These are phyloP conservation scores for Flaveria bidentis DNA, from an alignment of 129 eudicot species.

Conservation along the genomic window DNA sequence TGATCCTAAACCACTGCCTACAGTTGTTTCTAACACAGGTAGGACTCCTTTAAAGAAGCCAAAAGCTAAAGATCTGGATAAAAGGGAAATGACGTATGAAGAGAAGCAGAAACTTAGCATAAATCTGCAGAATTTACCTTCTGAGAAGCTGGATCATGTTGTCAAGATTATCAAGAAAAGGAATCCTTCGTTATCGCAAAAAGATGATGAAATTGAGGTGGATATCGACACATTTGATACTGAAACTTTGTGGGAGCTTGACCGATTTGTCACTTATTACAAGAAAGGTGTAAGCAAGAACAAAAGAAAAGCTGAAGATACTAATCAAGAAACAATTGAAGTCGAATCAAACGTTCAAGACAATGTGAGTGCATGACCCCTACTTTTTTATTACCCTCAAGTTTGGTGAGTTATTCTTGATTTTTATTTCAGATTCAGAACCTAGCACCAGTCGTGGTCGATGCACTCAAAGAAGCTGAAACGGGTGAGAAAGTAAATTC, in stretches of 20 bases:
- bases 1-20: conserved; percentile 37
- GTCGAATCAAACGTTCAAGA: conserved; percentile 41
- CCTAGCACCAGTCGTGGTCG: conserved; percentile 35
- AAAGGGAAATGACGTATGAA: conserved; percentile 88
- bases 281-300: conserved; percentile 71
- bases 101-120: conserved; percentile 89
- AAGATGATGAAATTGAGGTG: conserved; percentile 94
- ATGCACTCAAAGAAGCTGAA: conserved; percentile 48
- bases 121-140: conserved; percentile 73
- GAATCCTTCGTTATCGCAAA: conserved; percentile 61
- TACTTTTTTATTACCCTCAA: background rate
- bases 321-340: conserved; percentile 34
- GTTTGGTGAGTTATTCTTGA: background rate
- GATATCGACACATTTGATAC: conserved; percentile 88
- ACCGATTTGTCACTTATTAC: conserved; percentile 70
- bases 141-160: conserved; percentile 78
- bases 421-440: conserved; percentile 39
- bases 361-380: conserved; percentile 38
- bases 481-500: conserved; percentile 35
- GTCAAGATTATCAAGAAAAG: conserved; percentile 83
- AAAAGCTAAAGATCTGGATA: conserved; percentile 69
- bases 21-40: conserved; percentile 34
- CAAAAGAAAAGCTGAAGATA: conserved; percentile 60
- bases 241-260: conserved; percentile 97
- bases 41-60: conserved; percentile 70